Conservation (phyloP, 2,329 filamentous ascomycete species). For the Samsoniella hepiali region DNA sequence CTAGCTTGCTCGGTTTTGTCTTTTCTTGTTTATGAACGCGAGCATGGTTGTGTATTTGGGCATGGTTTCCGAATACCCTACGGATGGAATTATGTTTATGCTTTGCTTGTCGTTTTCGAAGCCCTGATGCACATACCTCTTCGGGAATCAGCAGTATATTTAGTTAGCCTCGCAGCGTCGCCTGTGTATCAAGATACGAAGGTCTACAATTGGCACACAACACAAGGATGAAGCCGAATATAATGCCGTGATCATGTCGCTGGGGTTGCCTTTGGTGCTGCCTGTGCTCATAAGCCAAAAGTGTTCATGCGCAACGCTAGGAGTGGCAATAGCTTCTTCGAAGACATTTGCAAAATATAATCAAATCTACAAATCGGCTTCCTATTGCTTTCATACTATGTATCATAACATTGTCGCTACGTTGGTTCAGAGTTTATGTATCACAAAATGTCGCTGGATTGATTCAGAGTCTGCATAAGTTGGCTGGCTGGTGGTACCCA, state of each 20-base stretch:
- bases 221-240: background rate
- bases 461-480: background rate
- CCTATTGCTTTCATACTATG: too few species aligned
- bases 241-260: too few species aligned
- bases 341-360: too few species aligned
- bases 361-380: too few species aligned
- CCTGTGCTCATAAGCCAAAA: too few species aligned
- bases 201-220: background rate
- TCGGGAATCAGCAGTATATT: background rate
- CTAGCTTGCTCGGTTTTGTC: background rate
- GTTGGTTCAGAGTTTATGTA: too few species aligned
- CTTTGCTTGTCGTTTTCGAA: background rate
- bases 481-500: background rate
- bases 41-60: conserved; percentile 17
- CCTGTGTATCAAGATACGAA: conserved; percentile 1
- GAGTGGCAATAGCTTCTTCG: too few species aligned
- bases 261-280: too few species aligned
- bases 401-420: too few species aligned
- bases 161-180: background rate
- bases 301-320: too few species aligned
- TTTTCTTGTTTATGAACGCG: conserved; percentile 3
- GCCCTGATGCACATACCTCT: background rate
- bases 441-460: background rate
- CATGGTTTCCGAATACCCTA: conserved; percentile 17
- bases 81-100: conserved; percentile 16